Conservation (phyloP, 1,284 basidiomycete genomes). For the Marasmius sp. region DNA sequence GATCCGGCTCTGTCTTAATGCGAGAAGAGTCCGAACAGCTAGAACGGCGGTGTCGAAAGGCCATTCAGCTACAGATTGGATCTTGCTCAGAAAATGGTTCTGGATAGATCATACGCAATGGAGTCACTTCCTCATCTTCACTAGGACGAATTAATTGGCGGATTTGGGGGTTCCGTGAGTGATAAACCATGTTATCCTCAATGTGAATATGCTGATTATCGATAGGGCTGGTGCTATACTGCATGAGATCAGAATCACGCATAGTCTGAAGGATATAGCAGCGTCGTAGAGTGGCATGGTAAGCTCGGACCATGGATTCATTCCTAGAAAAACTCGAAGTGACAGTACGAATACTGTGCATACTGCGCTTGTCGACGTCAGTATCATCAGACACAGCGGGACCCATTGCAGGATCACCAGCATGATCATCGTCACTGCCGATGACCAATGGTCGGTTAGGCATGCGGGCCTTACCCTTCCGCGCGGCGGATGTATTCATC, state of each 20-base stretch:
- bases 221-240: not conserved
- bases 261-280: not conserved
- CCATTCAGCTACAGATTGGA: not conserved
- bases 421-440: not conserved
- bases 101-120: not conserved
- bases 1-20: too few relatives aligned
- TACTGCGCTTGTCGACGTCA: not conserved
- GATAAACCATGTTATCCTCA: not conserved
- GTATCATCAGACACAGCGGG: too few relatives aligned
- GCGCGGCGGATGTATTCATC: not conserved
- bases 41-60: too few relatives aligned
- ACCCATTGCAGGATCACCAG: not conserved
- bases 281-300: not conserved
- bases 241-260: not conserved
- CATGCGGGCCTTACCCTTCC: not conserved
- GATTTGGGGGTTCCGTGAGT: not conserved
- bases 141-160: not conserved
- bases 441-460: not conserved
- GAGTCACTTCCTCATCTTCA: not conserved
- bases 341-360: not conserved
- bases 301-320: not conserved
- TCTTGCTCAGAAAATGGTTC: not conserved
- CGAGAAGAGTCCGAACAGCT: too few relatives aligned
- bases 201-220: not conserved
- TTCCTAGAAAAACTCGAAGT: not conserved